Evolutionary conservation across 1,284 basidiomycete species (phyloP), one percentile per base, ranked within the genome.

Genomic region (Ganoderma boninense): DNA sequence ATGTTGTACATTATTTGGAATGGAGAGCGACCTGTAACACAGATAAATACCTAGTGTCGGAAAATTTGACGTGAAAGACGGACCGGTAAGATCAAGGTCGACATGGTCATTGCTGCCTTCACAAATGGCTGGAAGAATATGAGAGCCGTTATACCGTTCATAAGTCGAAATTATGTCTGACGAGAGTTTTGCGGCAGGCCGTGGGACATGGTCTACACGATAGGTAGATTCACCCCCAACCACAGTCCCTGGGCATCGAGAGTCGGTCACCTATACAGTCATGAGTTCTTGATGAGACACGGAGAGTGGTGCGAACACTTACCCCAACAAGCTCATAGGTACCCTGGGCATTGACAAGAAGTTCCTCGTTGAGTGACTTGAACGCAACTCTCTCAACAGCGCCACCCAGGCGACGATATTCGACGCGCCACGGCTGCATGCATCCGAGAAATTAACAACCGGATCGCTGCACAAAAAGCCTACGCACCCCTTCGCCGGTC

Each of bases 1-100:
- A 93, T 87, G 73, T 93, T 94, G 78, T 94, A 94, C 88, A 89
- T 90, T 72, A 97, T 90, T 78, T 96, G 92, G 87, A 96, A 97
- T 0, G 95, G 95, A 40, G 94, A 89, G 29, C 89, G 89, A 67
- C 95, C 95, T 92, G 73, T 16, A 35, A 57, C 14, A 18, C 26
- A 65, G 49, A 66, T 74, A 26, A 75, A 26, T 26, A 14, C 14
- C 20, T 3, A n/a, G 66, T 52, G 59, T 42, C 52, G 13, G 23
- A 42, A 44, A 62, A 43, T 40, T 7, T 23, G 35, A 16, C 65
- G 54, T 35, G 54, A 62, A 18, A 7, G 56, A 64, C 43, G 71
- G 74, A 90, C 96, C 96, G 64, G 86, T 87, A 65, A 98, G 86
- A 49, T 91, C 90, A 46, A 98, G 85, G 66, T 95, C 92, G 54